These are phyloP conservation scores for Diutina mesorugosa DNA, from an alignment of 1,139 yeast genomes.

Conservation along the genomic window DNA sequence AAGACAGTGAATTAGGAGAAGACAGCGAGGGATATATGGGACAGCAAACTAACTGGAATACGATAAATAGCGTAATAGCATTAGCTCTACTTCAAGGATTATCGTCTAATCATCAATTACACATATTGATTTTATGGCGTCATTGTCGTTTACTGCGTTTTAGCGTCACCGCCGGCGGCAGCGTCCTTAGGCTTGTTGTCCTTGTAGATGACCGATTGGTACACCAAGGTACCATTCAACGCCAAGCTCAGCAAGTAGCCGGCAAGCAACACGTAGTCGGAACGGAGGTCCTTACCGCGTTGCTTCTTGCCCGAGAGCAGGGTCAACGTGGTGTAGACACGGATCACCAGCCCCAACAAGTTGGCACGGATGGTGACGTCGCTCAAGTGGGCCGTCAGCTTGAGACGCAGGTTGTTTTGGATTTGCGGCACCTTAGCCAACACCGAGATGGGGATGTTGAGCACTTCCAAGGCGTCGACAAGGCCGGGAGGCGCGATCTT, in stretches of 20 bases:
- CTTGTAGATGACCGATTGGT: constrained; percentile 19
- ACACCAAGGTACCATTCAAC: constrained; percentile 20
- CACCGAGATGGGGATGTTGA: constrained; percentile 41
- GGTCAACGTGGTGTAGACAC: constrained; percentile 41
- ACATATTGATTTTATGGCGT: background rate
- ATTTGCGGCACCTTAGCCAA: constrained; percentile 48
- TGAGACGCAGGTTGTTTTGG: constrained; percentile 27
- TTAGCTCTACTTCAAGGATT: background rate
- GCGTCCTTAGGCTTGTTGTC: constrained; percentile 5
- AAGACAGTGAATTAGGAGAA: too few relatives aligned
- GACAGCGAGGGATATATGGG: too few relatives aligned
- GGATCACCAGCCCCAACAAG: constrained; percentile 38
- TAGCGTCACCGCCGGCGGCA: constrained; percentile 4
- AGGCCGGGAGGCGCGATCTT: constrained; percentile 20
- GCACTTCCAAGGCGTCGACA: constrained; percentile 27
- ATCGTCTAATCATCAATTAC: background rate
- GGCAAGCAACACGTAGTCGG: constrained; percentile 19
- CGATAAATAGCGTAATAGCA: too few relatives aligned
- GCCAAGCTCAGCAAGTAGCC: constrained; percentile 23
- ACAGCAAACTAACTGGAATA: too few relatives aligned
- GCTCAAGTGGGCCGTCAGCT: constrained; percentile 43
- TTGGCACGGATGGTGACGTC: constrained; percentile 42
- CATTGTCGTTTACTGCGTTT: constrained; percentile 2
- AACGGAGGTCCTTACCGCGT: background rate
- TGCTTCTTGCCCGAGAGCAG: background rate